These are phyloP conservation scores for Trebouxia gelatinosa DNA, from an alignment of 163 green algal genomes.

Conservation along the genomic window DNA sequence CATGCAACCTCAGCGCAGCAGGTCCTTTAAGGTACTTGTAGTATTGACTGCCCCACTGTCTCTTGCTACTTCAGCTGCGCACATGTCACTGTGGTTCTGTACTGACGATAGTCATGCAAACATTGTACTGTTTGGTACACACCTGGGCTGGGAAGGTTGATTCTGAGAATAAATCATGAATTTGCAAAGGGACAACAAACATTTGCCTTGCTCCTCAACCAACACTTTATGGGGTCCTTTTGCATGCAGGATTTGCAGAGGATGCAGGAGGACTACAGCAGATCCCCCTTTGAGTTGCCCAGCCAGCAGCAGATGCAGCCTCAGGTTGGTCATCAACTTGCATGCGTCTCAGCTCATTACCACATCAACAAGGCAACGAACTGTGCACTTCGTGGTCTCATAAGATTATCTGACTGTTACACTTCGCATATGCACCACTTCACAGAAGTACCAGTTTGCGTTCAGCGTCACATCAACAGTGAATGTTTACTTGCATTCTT, in stretches of 20 bases:
- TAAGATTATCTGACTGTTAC: background rate
- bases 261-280: background rate
- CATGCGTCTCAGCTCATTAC: background rate
- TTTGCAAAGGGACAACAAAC: background rate
- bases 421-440: background rate
- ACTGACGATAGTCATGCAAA: no score
- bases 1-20: constrained; percentile 18
- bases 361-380: no score
- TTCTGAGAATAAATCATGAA: no score
- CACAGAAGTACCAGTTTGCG: background rate
- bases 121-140: no score
- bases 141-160: no score
- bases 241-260: constrained; percentile 1
- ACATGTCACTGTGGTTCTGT: no score
- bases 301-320: background rate
- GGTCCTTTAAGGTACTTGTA: constrained; percentile 1
- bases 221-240: background rate
- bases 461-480: background rate
- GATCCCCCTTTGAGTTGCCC: background rate
- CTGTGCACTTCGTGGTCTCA: background rate
- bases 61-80: no score
- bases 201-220: background rate
- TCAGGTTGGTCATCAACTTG: background rate
- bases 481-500: background rate
- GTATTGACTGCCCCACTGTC: no score